phyloP scores from a whole-genome alignment of 2,329 filamentous ascomycete genomes.

The Paracamarosporium sp. region DNA sequence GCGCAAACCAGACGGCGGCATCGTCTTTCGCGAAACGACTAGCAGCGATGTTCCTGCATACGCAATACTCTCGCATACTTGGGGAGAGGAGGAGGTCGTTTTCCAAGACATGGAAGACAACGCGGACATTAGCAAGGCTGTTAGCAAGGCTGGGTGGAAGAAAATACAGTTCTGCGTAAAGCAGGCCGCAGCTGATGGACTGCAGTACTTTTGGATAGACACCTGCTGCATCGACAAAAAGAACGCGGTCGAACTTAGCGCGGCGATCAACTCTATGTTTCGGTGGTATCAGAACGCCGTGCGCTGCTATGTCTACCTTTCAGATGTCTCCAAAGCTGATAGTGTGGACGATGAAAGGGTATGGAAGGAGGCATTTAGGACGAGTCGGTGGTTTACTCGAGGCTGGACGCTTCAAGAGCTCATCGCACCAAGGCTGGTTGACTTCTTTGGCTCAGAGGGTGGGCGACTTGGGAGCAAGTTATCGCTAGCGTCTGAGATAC shows the following conservation, averaged over 20 bases:
- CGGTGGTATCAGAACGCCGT: constrained; percentile 23
- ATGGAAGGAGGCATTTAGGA: constrained; percentile 15
- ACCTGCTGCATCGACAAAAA: constrained; percentile 18
- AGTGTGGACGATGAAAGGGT: constrained; percentile 6
- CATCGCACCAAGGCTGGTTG: constrained; percentile 16
- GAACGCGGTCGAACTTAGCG: constrained; percentile 15
- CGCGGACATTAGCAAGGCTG: too few relatives aligned
- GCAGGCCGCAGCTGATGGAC: constrained; percentile 19
- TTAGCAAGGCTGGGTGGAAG: too few relatives aligned
- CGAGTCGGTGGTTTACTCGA: constrained; percentile 22
- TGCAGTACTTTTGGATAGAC: constrained; percentile 16
- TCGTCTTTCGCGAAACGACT: too few relatives aligned
- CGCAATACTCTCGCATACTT: too few relatives aligned
- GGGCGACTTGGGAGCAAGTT: constrained; percentile 17
- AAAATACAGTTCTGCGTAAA: constrained; percentile 26
- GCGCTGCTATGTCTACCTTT: constrained; percentile 14
- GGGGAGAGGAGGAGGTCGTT: too few relatives aligned
- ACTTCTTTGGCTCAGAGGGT: constrained; percentile 20
- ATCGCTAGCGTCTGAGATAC: constrained; percentile 14
- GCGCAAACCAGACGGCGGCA: too few relatives aligned
- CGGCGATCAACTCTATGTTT: constrained; percentile 25
- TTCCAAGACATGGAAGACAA: too few relatives aligned
- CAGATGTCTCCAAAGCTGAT: constrained; percentile 13
- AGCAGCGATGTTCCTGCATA: too few relatives aligned
- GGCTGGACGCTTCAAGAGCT: too few relatives aligned